These are phyloP conservation scores for Lignosus rhinocerotis DNA, from an alignment of 1,284 basidiomycete species.

Conservation along the genomic window DNA sequence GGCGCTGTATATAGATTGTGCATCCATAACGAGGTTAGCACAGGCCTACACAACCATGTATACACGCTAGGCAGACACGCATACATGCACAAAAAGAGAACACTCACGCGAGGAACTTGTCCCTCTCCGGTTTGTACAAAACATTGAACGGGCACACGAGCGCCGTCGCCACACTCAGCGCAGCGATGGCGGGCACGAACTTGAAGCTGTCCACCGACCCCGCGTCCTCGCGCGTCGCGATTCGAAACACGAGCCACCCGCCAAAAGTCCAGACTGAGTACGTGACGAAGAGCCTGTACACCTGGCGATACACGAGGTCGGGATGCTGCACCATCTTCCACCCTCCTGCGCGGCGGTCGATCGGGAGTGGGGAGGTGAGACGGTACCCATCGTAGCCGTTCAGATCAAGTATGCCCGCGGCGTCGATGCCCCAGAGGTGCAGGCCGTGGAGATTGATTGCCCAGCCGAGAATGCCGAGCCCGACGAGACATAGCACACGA, in stretches of 20 bases:
- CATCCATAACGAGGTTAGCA: background rate
- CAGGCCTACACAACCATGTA: background rate
- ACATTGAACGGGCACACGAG: slow-evolving; percentile 70
- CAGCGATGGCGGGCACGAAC: slow-evolving; percentile 71
- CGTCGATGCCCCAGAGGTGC: slow-evolving; percentile 73
- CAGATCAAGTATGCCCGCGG: slow-evolving; percentile 65
- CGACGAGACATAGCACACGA: slow-evolving; percentile 41
- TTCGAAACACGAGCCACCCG: slow-evolving; percentile 70
- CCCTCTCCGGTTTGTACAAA: slow-evolving; percentile 67
- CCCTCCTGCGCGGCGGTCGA: slow-evolving; percentile 26
- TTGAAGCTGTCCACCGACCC: slow-evolving; percentile 71
- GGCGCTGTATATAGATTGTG: slow-evolving; percentile 44
- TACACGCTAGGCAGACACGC: background rate
- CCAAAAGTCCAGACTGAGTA: slow-evolving; percentile 61
- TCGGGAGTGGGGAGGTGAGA: slow-evolving; percentile 35
- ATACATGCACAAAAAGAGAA: background rate
- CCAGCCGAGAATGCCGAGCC: slow-evolving; percentile 41
- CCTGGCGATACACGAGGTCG: slow-evolving; percentile 51
- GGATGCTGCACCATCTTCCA: slow-evolving; percentile 35
- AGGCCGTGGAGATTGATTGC: slow-evolving; percentile 88
- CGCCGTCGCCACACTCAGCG: slow-evolving; percentile 55
- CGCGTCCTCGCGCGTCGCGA: slow-evolving; percentile 56
- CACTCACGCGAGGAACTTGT: slow-evolving; percentile 74
- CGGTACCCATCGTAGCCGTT: slow-evolving; percentile 36
- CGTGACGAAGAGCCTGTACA: slow-evolving; percentile 67